These are phyloP conservation scores for Wallacemonas rigidus DNA, from an alignment of 208 protist genomes.

Conservation along the genomic window DNA sequence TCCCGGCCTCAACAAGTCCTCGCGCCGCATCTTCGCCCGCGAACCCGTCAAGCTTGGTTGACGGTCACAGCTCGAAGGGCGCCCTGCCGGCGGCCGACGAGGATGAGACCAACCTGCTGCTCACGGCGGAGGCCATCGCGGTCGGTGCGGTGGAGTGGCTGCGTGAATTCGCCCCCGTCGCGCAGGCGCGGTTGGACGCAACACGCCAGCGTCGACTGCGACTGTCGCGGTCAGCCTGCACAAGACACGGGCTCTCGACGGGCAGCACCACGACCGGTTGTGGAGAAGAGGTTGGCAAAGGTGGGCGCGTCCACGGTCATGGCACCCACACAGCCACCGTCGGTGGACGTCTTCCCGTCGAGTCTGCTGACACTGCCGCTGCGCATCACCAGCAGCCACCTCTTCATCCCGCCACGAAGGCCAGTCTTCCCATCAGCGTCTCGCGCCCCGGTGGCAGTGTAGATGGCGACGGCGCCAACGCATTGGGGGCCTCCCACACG, in stretches of 20 bases:
- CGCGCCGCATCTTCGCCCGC: too few relatives aligned
- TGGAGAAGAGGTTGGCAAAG: too few relatives aligned
- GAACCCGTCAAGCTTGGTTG: not conserved
- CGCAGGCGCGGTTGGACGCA: conserved; percentile 2
- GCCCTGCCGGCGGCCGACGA: conserved; percentile 10
- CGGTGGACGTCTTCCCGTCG: not conserved
- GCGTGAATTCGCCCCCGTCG: conserved; percentile 1
- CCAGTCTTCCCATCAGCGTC: not conserved
- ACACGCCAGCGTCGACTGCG: conserved; percentile 12
- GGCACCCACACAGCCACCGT: too few relatives aligned
- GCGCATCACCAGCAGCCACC: too few relatives aligned
- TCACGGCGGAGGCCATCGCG: conserved; percentile 13
- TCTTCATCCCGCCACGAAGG: too few relatives aligned
- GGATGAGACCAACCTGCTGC: conserved; percentile 17
- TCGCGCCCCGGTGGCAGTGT: not conserved
- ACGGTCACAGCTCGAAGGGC: conserved; percentile 5
- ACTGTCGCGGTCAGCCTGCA: conserved; percentile 2
- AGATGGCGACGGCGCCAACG: not conserved
- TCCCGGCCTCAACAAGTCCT: conserved; percentile 5
- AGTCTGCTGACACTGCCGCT: too few relatives aligned
- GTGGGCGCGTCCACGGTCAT: too few relatives aligned
- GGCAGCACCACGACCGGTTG: too few relatives aligned
- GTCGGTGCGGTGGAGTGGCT: conserved; percentile 12
- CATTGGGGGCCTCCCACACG: not conserved
- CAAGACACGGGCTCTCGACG: not conserved